Percentiles rank a stretch among this genome's conserved stretches.
These are phyloP conservation scores for Pelagomonas calceolata DNA, from an alignment of 108 stramenopile genomes.

Conservation along the genomic window DNA sequence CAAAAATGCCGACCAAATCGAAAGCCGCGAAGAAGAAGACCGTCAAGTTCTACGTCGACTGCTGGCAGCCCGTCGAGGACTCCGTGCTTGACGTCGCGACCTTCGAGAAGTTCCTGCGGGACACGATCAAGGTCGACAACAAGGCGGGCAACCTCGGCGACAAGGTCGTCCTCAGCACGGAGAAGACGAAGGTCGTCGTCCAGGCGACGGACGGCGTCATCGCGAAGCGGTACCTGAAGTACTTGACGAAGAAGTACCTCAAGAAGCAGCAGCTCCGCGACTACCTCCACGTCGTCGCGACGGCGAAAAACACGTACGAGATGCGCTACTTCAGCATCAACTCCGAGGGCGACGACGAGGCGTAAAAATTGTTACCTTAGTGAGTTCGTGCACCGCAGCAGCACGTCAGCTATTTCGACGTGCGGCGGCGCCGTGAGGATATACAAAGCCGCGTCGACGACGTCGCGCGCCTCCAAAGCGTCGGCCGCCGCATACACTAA, in stretches of 20 bases:
- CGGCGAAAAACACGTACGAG: constrained; percentile 83
- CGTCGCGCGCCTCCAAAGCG: background rate
- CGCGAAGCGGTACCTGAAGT: constrained; percentile 97
- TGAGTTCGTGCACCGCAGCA: too few relatives aligned
- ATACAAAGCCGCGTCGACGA: background rate
- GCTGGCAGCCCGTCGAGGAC: constrained; percentile 89
- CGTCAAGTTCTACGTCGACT: constrained; percentile 95
- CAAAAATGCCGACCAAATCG: background rate
- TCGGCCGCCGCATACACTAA: background rate
- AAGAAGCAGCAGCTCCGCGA: constrained; percentile 96
- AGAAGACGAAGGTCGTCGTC: constrained; percentile 81
- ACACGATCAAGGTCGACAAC: constrained; percentile 84
- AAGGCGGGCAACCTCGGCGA: constrained; percentile 62
- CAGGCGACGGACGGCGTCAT: constrained; percentile 74
- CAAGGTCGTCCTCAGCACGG: constrained; percentile 64
- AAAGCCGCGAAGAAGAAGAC: constrained; percentile 62
- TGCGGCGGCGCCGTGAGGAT: background rate
- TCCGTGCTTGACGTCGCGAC: constrained; percentile 90
- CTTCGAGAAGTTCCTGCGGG: constrained; percentile 97
- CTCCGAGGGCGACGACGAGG: constrained; percentile 63
- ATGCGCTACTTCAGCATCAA: constrained; percentile 65
- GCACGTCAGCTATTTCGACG: background rate
- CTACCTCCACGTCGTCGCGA: constrained; percentile 92
- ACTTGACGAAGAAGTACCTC: constrained; percentile 96
- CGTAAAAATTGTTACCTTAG: too few relatives aligned